phyloP scores from a whole-genome alignment of 2,329 filamentous ascomycete genomes.

The Colletotrichum shisoi region DNA sequence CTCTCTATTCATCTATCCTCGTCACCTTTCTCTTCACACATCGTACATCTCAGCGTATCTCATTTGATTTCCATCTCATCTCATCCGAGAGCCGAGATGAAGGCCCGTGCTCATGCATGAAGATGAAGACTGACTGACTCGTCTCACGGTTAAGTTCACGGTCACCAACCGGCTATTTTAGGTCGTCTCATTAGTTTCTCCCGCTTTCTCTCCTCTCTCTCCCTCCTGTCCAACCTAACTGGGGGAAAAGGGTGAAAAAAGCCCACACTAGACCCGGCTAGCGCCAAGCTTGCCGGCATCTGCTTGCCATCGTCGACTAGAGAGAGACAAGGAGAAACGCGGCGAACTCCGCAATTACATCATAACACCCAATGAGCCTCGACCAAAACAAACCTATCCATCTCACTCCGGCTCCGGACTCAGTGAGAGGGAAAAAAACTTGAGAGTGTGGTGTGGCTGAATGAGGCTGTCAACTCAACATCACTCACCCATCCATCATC shows the following conservation, averaged over 20 bases:
- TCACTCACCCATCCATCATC: no score
- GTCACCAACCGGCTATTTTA: slow-evolving; percentile 21
- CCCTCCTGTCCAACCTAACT: slow-evolving; percentile 5
- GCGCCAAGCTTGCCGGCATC: slow-evolving; percentile 28
- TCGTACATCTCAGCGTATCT: neutral
- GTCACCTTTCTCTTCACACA: neutral
- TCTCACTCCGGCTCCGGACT: slow-evolving; percentile 1
- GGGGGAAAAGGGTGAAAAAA: neutral
- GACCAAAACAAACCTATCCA: slow-evolving; percentile 10
- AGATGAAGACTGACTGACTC: neutral
- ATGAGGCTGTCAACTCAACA: slow-evolving; percentile 10
- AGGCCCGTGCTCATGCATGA: slow-evolving; percentile 34
- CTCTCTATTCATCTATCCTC: neutral
- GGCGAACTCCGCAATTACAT: slow-evolving; percentile 37
- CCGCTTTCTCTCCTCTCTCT: no score
- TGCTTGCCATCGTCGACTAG: neutral
- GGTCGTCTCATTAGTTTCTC: slow-evolving; percentile 12
- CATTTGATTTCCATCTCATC: no score
- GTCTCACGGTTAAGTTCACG: slow-evolving; percentile 19
- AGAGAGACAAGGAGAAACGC: neutral
- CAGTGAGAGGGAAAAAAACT: no score
- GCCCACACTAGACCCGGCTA: slow-evolving; percentile 19
- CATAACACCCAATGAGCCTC: neutral
- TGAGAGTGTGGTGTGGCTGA: no score
- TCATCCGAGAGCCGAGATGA: slow-evolving; percentile 11